Base-by-base conservation (phyloP, 2,329 filamentous ascomycete genomes). In the Esteya vermicola region DNA sequence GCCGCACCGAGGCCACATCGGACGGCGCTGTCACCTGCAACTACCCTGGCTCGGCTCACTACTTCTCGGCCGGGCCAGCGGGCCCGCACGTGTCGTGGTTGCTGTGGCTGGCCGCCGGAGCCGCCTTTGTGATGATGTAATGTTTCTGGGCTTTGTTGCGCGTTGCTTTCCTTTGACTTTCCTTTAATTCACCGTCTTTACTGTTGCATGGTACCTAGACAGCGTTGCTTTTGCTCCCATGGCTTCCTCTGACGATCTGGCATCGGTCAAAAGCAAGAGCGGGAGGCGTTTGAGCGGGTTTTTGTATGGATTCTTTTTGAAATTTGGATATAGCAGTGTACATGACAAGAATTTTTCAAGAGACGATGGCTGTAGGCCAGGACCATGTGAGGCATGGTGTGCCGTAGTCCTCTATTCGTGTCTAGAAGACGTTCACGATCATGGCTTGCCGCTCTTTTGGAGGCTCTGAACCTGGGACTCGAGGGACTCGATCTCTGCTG, bases 41-140 rank as follows among this genome's bases (percentile, higher is more conserved):
- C 53, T 79, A 71, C 48, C 68, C 74, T 3, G 76, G 75, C 4
- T 69, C 71, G 19, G 68, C 69, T 4, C 71, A 73, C 51, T 67
- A 63, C 45, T 56, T 65, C 39, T 57, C 57, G 8, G 62, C 52
- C 13, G 41, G 39, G n/a, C 45, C 44, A 22, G 21, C 47, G 14
- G 41, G 41, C 19, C 33, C 42, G 16, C 35, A 7, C 13, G 16
- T 30, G 30, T 18, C 42, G 32, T 42, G 22, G 40, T 14, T 18
- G 12, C 25, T 42, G 33, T 28, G 26, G 4, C 13, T 45, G 22
- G 46, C 35, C 16, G 31, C 32, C 7, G 40, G n/a, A 23, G n/a
- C 18, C n/a, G 21, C 16, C 26, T n/a, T 10, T 38, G 30, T 39
- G 37, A 32, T 38, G 9, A 9, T 36, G 23, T 36, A 18, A 23